Evolutionary conservation across 495 filamentous ascomycete genomes (phyloP).

Genomic region (Melanomma pulvis-pyrius): DNA sequence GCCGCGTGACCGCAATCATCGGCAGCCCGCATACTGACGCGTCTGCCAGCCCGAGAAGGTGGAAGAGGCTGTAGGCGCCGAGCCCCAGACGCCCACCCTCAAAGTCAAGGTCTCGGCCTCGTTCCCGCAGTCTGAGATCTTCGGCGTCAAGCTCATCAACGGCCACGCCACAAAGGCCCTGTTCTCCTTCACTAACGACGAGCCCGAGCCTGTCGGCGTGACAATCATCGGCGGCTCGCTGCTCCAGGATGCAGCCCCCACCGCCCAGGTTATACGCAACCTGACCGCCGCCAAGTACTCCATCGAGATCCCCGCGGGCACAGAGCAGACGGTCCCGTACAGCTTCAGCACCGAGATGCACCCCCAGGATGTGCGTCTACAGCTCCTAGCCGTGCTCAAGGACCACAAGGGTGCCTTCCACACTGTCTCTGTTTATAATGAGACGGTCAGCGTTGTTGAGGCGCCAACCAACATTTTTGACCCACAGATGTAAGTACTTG

Average conservation of each 20-base stretch:
- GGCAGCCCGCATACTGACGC: slow-evolving; percentile 34
- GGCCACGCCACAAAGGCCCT: slow-evolving; percentile 82
- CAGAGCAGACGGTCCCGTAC: slow-evolving; percentile 76
- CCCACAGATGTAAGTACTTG: slow-evolving; percentile 79
- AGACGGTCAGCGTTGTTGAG: slow-evolving; percentile 87
- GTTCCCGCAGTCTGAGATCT: slow-evolving; percentile 88
- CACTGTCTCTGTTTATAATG: slow-evolving; percentile 81
- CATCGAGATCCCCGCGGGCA: slow-evolving; percentile 74
- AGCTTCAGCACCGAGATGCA: slow-evolving; percentile 89
- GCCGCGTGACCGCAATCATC: too few relatives aligned
- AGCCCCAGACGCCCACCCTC: slow-evolving; percentile 55
- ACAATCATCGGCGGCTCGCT: slow-evolving; percentile 78
- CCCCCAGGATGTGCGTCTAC: slow-evolving; percentile 82
- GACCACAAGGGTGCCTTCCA: slow-evolving; percentile 67
- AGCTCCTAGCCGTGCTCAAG: slow-evolving; percentile 72
- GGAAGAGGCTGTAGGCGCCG: slow-evolving; percentile 43
- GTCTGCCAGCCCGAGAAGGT: slow-evolving; percentile 49
- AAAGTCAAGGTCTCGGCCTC: slow-evolving; percentile 73
- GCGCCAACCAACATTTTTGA: slow-evolving; percentile 91
- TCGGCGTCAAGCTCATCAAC: slow-evolving; percentile 95
- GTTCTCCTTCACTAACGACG: slow-evolving; percentile 80
- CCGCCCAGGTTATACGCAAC: slow-evolving; percentile 71
- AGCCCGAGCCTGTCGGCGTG: slow-evolving; percentile 73
- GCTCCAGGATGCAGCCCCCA: slow-evolving; percentile 51
- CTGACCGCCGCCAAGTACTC: slow-evolving; percentile 75